phyloP scores from a whole-genome alignment of 2,329 filamentous ascomycete genomes.

The Penicillium sp. region DNA sequence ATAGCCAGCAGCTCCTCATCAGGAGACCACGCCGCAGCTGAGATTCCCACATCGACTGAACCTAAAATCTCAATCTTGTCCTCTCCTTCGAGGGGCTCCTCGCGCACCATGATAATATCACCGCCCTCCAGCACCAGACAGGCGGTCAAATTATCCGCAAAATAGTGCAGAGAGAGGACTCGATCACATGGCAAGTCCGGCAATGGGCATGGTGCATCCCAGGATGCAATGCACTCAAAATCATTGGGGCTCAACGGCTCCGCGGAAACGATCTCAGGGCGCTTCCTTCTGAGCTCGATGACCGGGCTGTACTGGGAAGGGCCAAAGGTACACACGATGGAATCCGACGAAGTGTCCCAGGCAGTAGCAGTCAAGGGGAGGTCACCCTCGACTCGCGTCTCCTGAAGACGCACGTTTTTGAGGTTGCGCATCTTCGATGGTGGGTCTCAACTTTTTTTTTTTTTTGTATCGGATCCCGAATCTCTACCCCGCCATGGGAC shows the following conservation, averaged over 20 bases:
- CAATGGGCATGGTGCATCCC: slow-evolving; percentile 81
- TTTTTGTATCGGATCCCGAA: slow-evolving; percentile 8
- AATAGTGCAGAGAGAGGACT: slow-evolving; percentile 78
- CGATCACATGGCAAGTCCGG: slow-evolving; percentile 74
- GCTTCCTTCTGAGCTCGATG: slow-evolving; percentile 68
- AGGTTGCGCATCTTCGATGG: slow-evolving; percentile 76
- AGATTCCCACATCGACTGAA: slow-evolving; percentile 88
- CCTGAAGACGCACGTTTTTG: slow-evolving; percentile 70
- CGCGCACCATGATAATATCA: slow-evolving; percentile 82
- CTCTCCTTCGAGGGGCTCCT: slow-evolving; percentile 64
- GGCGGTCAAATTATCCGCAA: slow-evolving; percentile 73
- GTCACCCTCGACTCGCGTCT: slow-evolving; percentile 61
- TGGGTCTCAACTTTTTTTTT: slow-evolving; percentile 26
- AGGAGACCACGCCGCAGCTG: slow-evolving; percentile 87
- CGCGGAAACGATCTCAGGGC: slow-evolving; percentile 37
- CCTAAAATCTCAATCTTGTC: slow-evolving; percentile 93
- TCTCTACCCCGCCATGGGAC: slow-evolving; percentile 39
- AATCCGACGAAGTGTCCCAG: slow-evolving; percentile 80
- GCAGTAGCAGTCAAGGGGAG: slow-evolving; percentile 71
- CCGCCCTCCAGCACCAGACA: slow-evolving; percentile 86
- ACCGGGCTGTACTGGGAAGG: slow-evolving; percentile 68
- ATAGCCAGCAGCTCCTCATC: slow-evolving; percentile 90
- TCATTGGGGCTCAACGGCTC: slow-evolving; percentile 42
- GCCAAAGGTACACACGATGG: slow-evolving; percentile 80
- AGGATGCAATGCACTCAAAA: slow-evolving; percentile 67